Conservation (phyloP, 202 grass and related monocot species). For the Brachypodium distachyon region DNA sequence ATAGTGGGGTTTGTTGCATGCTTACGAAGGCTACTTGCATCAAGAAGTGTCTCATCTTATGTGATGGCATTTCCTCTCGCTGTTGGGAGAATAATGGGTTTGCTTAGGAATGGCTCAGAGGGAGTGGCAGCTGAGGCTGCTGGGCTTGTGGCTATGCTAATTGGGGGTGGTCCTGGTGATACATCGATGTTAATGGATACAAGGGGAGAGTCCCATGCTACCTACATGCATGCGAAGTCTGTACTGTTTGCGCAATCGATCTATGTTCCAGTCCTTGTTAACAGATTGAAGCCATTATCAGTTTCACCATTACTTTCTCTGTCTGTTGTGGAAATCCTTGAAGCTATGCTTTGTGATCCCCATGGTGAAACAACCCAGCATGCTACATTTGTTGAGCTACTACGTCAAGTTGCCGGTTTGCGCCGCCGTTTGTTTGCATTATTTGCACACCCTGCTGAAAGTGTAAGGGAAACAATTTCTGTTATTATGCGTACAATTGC, state of each 20-base stretch:
- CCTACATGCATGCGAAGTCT: conserved; percentile 96
- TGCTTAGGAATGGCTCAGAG: conserved; percentile 96
- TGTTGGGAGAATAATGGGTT: conserved; percentile 88
- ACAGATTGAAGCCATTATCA: conserved; percentile 76
- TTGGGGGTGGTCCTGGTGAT: conserved; percentile 89
- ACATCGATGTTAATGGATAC: conserved; percentile 66
- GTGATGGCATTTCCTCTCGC: conserved; percentile 93
- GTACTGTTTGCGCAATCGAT: conserved; percentile 72
- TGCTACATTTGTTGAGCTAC: conserved; percentile 95
- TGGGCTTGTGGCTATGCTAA: conserved; percentile 96
- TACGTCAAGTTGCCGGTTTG: conserved; percentile 96
- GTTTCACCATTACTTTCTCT: conserved; percentile 89
- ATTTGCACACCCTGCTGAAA: conserved; percentile 95
- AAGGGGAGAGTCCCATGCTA: conserved; percentile 95
- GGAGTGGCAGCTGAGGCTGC: conserved; percentile 93
- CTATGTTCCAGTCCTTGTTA: conserved; percentile 80
- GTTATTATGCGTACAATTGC: conserved; percentile 99
- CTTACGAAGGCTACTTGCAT: conserved; percentile 78
- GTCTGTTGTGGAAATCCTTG: conserved; percentile 84
- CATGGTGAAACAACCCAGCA: conserved; percentile 98
- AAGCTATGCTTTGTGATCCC: conserved; percentile 99
- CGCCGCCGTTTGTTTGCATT: conserved; percentile 87
- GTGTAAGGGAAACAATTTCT: conserved; percentile 87
- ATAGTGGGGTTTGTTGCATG: conserved; percentile 94
- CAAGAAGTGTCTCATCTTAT: conserved; percentile 83